phyloP scores from a whole-genome alignment of 2,329 filamentous ascomycete genomes.

The Trichoderma simmonsii region DNA sequence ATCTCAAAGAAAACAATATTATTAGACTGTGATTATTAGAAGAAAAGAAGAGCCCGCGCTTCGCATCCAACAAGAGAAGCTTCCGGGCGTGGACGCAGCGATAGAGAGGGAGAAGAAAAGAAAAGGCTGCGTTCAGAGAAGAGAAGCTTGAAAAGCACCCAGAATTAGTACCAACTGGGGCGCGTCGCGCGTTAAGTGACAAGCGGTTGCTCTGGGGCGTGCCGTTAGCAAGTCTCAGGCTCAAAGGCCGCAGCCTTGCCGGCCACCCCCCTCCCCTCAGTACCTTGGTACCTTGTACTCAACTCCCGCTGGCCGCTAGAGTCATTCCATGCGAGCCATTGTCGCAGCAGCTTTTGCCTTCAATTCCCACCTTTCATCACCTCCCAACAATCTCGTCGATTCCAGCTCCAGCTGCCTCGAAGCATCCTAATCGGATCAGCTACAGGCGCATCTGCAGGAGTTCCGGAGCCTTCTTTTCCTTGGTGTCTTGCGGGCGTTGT shows the following conservation, averaged over 20 bases:
- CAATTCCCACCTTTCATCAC: not conserved
- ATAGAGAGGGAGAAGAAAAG: not conserved
- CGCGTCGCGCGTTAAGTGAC: conserved; percentile 41
- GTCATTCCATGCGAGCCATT: not conserved
- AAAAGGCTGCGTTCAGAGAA: not conserved
- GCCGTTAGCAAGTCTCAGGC: not conserved
- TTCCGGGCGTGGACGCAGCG: not conserved
- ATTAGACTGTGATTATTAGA: not conserved
- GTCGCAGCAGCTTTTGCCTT: not conserved
- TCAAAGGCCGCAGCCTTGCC: not conserved
- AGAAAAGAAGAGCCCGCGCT: not conserved
- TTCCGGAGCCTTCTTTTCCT: not conserved
- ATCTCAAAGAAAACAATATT: not conserved
- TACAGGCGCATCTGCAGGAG: not conserved
- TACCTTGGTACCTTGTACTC: not conserved
- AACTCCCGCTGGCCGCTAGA: not conserved
- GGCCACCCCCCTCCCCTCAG: conserved; percentile 12
- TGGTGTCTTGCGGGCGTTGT: conserved; percentile 8
- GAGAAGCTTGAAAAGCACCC: conserved; percentile 29
- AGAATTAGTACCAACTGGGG: conserved; percentile 20
- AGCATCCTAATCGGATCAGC: not conserved
- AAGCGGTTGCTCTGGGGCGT: conserved; percentile 4
- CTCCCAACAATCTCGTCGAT: not conserved
- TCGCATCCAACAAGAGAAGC: not conserved
- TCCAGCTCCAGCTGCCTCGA: not conserved